phyloP scores from a whole-genome alignment of 805 yeast species.

The Lachancea meyersii region DNA sequence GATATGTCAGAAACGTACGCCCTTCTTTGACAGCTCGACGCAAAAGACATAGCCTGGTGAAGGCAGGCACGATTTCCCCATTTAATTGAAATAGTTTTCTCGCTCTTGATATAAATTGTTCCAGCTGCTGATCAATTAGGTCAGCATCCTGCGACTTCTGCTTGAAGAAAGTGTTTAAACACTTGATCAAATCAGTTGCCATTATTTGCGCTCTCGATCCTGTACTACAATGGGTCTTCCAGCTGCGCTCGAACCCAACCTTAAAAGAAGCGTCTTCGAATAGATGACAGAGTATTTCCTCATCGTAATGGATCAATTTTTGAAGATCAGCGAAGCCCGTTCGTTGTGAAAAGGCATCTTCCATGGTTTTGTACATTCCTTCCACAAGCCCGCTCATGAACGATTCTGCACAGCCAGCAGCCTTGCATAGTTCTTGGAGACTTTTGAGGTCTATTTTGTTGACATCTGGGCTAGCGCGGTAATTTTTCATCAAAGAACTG shows the following conservation, averaged over 20 bases:
- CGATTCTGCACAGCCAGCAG: neutral
- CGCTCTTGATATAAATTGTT: neutral
- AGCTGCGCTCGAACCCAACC: neutral
- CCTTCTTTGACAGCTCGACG: conserved; percentile 2
- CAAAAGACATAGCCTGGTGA: neutral
- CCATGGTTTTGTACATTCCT: neutral
- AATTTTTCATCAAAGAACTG: neutral
- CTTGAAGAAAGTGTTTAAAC: neutral
- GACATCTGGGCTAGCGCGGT: neutral
- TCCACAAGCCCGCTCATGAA: neutral
- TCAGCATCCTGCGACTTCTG: neutral
- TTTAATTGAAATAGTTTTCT: neutral
- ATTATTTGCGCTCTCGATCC: neutral
- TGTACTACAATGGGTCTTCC: neutral
- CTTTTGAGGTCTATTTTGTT: neutral
- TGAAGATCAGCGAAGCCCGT: neutral
- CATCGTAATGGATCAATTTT: neutral
- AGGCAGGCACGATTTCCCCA: neutral
- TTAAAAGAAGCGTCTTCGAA: neutral
- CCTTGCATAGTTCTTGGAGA: neutral
- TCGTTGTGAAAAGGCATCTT: neutral
- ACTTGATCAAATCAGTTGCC: neutral
- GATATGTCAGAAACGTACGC: neutral
- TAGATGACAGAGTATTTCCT: neutral
- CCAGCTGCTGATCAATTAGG: neutral